Evolutionary conservation across 2,329 filamentous ascomycete genomes (phyloP).

Genomic region (Cladophialophora yegresii): DNA sequence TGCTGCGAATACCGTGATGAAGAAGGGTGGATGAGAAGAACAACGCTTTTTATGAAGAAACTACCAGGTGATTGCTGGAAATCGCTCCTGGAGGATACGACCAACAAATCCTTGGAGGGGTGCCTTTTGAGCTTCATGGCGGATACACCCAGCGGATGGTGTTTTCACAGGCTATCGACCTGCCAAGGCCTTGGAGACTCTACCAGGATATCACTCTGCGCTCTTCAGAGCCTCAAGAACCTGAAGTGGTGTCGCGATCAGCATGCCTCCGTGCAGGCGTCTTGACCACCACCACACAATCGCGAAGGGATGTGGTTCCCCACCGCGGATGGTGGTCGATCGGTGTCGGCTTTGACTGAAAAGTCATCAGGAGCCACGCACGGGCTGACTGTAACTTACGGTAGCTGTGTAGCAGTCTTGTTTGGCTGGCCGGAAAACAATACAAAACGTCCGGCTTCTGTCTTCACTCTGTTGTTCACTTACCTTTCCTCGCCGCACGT

Average conservation of each 20-base stretch:
- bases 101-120: neutral
- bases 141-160: neutral
- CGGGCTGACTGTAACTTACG: neutral
- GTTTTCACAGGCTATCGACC: neutral
- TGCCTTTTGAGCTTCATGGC: neutral
- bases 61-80: neutral
- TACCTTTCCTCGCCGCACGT: neutral
- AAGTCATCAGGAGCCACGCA: neutral
- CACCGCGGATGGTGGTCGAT: neutral
- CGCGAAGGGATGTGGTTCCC: neutral
- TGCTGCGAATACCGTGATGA: constrained; percentile 19
- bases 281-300: neutral
- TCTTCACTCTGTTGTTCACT: neutral
- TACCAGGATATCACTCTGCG: neutral
- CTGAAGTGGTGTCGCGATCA: neutral
- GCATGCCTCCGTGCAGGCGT: neutral
- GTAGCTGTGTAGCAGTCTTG: neutral
- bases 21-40: constrained; percentile 28
- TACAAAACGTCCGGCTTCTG: neutral
- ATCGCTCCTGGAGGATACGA: neutral
- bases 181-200: neutral
- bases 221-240: neutral
- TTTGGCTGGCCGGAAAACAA: neutral
- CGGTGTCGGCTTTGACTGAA: neutral
- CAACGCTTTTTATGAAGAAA: neutral